Base-by-base conservation (phyloP, 2,329 filamentous ascomycete genomes). In the Thelonectria olida region DNA sequence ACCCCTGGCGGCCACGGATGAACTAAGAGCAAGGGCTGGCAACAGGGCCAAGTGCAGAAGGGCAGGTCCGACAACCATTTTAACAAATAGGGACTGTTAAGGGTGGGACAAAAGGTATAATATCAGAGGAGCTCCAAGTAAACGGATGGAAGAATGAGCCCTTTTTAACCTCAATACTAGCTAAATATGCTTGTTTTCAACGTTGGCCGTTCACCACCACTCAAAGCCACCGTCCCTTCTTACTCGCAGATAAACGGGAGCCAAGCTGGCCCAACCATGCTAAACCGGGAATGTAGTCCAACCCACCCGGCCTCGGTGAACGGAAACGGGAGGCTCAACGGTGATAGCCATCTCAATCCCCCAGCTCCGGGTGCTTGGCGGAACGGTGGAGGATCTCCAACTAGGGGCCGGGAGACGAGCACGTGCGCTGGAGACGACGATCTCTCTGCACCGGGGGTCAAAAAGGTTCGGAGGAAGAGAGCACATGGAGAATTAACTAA, bases 401-500 rank as follows among this genome's bases (percentile, higher is more conserved):
- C 67, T 44, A 54, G 22, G 23, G 53, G 22, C 31, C 39, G 17
- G 13, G 56, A 13, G 10, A 2, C 50, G 39, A 61, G 64, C 68
- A 70, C 68, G 68, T 70, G 67, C 53, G 56, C 48, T 20, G 34
- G 13, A 17, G 20, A 17, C 44, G 60, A 50, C 51, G 50, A 69
- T 67, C 56, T 55, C 38, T 22, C 54, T 50, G 45, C 17, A 9
- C 38, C 48, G 54, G 36, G 34, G 50, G 31, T n/a, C 15, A 27
- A 15, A 51, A 56, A 19, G 15, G 25, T 47, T 50, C n/a, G 10
- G 45, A 34, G 57, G 34, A 49, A 38, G 51, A 60, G 27, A 4
- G 54, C 63, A 68, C 59, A 59, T 69, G 67, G 65, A 63, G 47
- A 20, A 17, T 34, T 55, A n/a, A n/a, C n/a, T n/a, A n/a, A n/a